Evolutionary conservation across 2,329 filamentous ascomycete species (phyloP).

Genomic region (Cercospora sojina): DNA sequence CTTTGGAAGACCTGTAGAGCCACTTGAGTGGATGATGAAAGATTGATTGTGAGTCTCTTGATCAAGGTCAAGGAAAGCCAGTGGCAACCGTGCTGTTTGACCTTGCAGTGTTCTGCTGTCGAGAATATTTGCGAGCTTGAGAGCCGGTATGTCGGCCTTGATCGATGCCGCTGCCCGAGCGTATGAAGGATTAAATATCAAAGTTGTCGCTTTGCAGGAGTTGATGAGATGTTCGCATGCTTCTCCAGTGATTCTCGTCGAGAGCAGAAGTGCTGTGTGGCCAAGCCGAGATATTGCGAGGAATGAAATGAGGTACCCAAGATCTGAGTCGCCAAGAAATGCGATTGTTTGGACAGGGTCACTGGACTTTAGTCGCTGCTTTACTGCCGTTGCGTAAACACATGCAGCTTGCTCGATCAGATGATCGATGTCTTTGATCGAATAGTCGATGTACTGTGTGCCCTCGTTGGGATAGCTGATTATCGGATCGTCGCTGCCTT

Average conservation of each 20-base stretch:
- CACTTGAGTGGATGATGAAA: slow-evolving; percentile 50
- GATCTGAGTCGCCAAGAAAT: slow-evolving; percentile 52
- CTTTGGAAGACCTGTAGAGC: slow-evolving; percentile 61
- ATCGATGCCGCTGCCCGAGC: slow-evolving; percentile 29
- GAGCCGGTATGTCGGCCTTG: slow-evolving; percentile 26
- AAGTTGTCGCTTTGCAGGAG: slow-evolving; percentile 38
- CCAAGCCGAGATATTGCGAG: slow-evolving; percentile 56
- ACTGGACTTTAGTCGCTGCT: slow-evolving; percentile 20
- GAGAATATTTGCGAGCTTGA: slow-evolving; percentile 36
- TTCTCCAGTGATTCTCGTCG: slow-evolving; percentile 51
- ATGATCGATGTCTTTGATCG: slow-evolving; percentile 22
- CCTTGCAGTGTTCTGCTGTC: slow-evolving; percentile 8
- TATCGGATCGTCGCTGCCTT: slow-evolving; percentile 22
- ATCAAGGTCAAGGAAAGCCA: slow-evolving; percentile 29
- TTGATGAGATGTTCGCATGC: slow-evolving; percentile 51
- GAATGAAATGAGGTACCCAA: slow-evolving; percentile 55
- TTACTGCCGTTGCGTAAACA: slow-evolving; percentile 22
- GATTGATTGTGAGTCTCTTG: slow-evolving; percentile 36
- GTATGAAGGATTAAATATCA: slow-evolving; percentile 28
- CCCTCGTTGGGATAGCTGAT: slow-evolving; percentile 27
- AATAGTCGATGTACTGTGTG: slow-evolving; percentile 28
- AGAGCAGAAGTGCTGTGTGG: slow-evolving; percentile 54
- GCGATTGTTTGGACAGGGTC: slow-evolving; percentile 43
- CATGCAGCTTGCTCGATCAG: slow-evolving; percentile 26
- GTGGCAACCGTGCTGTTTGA: slow-evolving; percentile 1